Base-by-base conservation (phyloP, 1,139 yeast species). In the Zygoascus sp. region DNA sequence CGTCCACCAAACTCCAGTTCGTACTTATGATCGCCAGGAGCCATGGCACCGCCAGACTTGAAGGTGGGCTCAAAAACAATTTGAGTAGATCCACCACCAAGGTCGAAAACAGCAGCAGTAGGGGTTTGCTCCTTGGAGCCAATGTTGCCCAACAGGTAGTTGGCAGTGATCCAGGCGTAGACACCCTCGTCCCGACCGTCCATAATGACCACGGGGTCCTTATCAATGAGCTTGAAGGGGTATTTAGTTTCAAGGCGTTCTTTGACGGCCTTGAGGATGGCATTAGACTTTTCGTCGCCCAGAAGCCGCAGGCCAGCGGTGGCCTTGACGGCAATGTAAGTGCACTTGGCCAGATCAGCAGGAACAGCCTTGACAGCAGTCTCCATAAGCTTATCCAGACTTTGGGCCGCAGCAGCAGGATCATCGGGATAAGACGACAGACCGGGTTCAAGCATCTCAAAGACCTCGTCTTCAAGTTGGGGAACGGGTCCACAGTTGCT, bases 21-120 rank as follows among this genome's bases (percentile, higher is more conserved):
- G 64, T 83, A 89, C 65, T 86, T 85, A 69, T 88, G 96, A 61
- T 90, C 97, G 49, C 96, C 97, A 19, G 83, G 90, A 40, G 76
- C 70, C 84, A 89, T 78, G 56, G 78, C 80, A 52, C 79, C 76
- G 44, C 72, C 67, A 20, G 68, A 66, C 36, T 62, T 59, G 61
- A 81, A 81, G 11, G 77, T 76, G 9, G 99, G 99, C 72, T 92
- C 97, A 66, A 92, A 92, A 5, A 92, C 98, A 69, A 92, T 89
- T 69, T 92, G 99, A 10, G 98, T 92, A 4, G 97, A 89, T 6
- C 97, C 98, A 57, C 99, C 99, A 58, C 99, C 99, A 54, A 92
- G 79, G 64, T 92, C 99, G 63, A 92, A 92, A 11, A 92, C 95
- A 7, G 97, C 98, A 44, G 96, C 96, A 10, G 98, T 92, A 27